Base-by-base conservation (phyloP, 2,329 filamentous ascomycete genomes). In the Ascomycota sp. region DNA sequence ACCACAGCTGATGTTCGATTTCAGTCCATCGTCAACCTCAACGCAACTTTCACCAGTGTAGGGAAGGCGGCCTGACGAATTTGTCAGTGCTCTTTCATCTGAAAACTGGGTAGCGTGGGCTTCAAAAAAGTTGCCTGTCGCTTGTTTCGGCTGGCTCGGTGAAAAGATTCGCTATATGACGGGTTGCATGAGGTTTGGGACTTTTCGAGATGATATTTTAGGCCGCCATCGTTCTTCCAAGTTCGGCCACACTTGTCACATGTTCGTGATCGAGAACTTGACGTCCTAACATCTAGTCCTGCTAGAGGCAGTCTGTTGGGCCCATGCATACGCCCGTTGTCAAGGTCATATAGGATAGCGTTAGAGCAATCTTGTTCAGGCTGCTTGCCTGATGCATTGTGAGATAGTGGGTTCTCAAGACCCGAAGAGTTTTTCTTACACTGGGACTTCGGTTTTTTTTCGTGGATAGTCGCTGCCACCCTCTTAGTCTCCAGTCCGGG, bases 131-230 rank as follows among this genome's bases (percentile, higher is more conserved):
- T 7, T 10, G 32, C 31, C 20, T 36, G 40, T 25, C 29, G 38
- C 15, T 34, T 36, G 19, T 36, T 40, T 10, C 36, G 41, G 19
- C 35, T 33, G 5, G 33, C 31, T 12, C 34, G 30, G 7, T 36
- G 21, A 13, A 28, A 32, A 23, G 35, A 32, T 11, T 33, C 24
- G 7, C 27, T 35, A 23, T 48, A 50, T 13, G 41, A 50, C 13
- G 65, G 58, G 37, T 72, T 72, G 40, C 67, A 72, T 10, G 53
- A 15, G 4, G 61, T 61, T 34, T 52, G 52, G 1, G 66, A 63
- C 38, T 69, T 70, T 22, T 59, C 60, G 10, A 62, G 45, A 36
- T 72, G 67, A 40, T 72, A 72, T 30, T 68, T 65, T 11, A 71
- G 48, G 0, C 67, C 67, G 27, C 65, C 51, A 22, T 63, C 53